Evolutionary conservation across 345 rosid genomes (phyloP).

Genomic region (Noccaea bulbosa): DNA sequence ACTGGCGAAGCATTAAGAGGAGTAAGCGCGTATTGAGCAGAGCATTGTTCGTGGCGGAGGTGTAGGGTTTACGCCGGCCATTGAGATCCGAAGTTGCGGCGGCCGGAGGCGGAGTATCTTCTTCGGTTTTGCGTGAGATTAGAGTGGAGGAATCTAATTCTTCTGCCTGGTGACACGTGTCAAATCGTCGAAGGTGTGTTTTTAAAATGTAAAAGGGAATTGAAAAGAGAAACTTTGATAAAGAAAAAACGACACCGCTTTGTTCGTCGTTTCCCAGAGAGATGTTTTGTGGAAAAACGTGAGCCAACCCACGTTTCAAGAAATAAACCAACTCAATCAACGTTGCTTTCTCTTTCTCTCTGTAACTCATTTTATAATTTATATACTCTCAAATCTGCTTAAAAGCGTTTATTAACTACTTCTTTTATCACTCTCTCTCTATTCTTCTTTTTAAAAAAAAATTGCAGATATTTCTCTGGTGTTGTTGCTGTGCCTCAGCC

Average conservation of each 20-base stretch:
- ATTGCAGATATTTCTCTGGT: slow-evolving; percentile 19
- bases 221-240: background rate
- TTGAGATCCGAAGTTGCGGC: background rate
- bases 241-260: slow-evolving; percentile 36
- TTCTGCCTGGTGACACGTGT: slow-evolving; percentile 20
- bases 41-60: background rate
- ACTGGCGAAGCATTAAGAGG: background rate
- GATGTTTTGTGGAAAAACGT: slow-evolving; percentile 44
- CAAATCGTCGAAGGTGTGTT: background rate
- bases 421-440: background rate
- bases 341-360: slow-evolving; percentile 6
- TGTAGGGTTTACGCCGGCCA: background rate
- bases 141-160: slow-evolving; percentile 17
- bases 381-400: slow-evolving; percentile 26
- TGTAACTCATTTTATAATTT: background rate
- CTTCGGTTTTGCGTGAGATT: background rate
- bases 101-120: slow-evolving; percentile 6
- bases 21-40: background rate
- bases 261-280: slow-evolving; percentile 27
- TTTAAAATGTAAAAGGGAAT: background rate
- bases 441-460: background rate
- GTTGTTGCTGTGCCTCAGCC: background rate
- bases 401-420: slow-evolving; percentile 38
- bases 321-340: slow-evolving; percentile 14
- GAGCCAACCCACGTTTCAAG: slow-evolving; percentile 47